Conservation (phyloP, 352 stramenopile genomes). For the Globisporangium sylvaticum region DNA sequence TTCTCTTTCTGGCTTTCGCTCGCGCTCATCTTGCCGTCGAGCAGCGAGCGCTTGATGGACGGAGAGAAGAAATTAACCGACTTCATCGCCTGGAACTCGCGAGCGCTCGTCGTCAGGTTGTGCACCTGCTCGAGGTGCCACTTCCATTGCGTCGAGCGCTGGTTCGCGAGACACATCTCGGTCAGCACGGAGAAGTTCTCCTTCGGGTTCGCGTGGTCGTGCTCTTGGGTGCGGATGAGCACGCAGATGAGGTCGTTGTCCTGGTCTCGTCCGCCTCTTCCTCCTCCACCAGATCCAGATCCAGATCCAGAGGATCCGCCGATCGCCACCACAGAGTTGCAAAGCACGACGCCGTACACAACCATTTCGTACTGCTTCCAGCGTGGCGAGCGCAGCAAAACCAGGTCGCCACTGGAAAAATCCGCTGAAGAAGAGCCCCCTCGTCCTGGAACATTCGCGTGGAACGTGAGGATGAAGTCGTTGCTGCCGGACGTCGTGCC, state of each 20-base stretch:
- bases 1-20: conserved; percentile 11
- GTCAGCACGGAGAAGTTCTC: conserved; percentile 46
- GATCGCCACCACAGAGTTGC: conserved; percentile 58
- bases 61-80: conserved; percentile 48
- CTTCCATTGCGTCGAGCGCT: conserved; percentile 44
- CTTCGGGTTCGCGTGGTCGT: conserved; percentile 20
- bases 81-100: conserved; percentile 80
- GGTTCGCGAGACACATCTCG: conserved; percentile 70
- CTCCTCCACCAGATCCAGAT: background rate
- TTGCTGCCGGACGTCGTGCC: conserved; percentile 31
- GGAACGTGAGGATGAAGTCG: conserved; percentile 68
- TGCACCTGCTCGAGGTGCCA: conserved; percentile 68
- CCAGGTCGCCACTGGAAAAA: conserved; percentile 59
- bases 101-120: conserved; percentile 69
- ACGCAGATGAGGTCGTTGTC: conserved; percentile 59
- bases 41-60: conserved; percentile 48
- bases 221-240: conserved; percentile 39
- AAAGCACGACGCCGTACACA: conserved; percentile 65
- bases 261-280: conserved; percentile 7
- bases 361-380: conserved; percentile 58
- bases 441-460: conserved; percentile 20
- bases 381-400: conserved; percentile 50
- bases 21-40: conserved; percentile 38
- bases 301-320: conserved; percentile 13
- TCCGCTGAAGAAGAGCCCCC: conserved; percentile 21